Evolutionary conservation across 2,329 filamentous ascomycete species (phyloP).

Genomic region (Trichoderma pleuroti): DNA sequence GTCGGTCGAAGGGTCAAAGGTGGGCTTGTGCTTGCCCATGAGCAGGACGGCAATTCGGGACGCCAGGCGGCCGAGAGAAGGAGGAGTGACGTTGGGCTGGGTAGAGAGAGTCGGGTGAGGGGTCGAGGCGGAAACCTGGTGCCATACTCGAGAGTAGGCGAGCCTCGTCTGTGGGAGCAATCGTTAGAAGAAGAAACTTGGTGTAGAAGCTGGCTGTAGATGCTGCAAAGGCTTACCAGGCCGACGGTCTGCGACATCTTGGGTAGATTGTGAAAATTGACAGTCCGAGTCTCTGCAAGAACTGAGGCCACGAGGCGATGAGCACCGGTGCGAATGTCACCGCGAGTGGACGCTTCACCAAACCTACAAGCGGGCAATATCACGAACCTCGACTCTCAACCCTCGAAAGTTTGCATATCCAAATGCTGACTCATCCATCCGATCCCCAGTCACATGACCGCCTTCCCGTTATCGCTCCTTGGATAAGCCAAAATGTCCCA

Average conservation of each 20-base stretch:
- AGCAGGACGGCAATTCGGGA: conserved; percentile 80
- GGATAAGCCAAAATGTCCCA: neutral
- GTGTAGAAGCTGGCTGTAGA: neutral
- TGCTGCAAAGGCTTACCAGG: conserved; percentile 8
- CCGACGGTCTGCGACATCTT: conserved; percentile 19
- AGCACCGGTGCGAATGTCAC: neutral
- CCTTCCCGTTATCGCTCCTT: neutral
- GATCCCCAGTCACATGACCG: neutral
- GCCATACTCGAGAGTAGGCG: conserved; percentile 95
- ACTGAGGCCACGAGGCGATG: neutral
- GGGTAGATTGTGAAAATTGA: neutral
- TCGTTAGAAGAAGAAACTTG: neutral
- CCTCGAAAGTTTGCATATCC: conserved; percentile 17
- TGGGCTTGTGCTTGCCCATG: conserved; percentile 99
- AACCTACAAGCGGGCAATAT: neutral
- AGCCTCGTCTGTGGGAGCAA: conserved; percentile 71
- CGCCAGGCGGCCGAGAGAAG: conserved; percentile 85
- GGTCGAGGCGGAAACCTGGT: conserved; percentile 71
- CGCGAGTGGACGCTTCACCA: conserved; percentile 2
- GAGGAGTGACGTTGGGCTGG: conserved; percentile 57
- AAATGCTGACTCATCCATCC: conserved; percentile 14
- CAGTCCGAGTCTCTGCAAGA: neutral
- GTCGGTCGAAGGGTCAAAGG: conserved; percentile 94
- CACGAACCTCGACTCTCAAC: neutral
- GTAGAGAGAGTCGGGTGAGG: conserved; percentile 61